Evolutionary conservation across 441 rosid species (phyloP), one percentile per base, ranked within the genome.

Genomic region (Erodium texanum): DNA sequence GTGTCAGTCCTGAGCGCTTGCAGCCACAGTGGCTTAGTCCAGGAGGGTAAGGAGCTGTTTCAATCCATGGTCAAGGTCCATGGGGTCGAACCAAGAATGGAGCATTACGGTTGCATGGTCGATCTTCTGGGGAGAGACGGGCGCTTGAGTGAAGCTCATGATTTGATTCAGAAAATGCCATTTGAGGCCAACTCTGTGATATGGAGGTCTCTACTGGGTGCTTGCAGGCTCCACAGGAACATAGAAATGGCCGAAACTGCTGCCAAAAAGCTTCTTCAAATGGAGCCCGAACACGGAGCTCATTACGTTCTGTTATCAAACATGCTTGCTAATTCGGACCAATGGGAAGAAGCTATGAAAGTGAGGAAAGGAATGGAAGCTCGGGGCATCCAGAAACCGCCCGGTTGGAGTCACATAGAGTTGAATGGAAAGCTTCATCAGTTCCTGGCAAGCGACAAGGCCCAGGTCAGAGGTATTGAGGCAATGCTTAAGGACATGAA

Each of bases 21-120:
- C 71, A 77, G 83, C 36, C 83, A 68, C 66, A 54, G 73, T 54
- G 75, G 81, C 24, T 62, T 77, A 2, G 71, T 75, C 24, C 65
- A 72, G 11, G 79, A 75, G 29, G 83, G 83, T 11, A 66, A 67
- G 70, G 19, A 68, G 59, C 24, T 77, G 38, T 77, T 77, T 62
- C 36, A 68, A 66, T 77, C 68, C n/a, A 77, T 73, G 76, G 45
- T 24, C 43, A 16, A 75, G 66, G 65, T 38, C 19, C 66, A 70
- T 32, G 66, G 72, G 36, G 36, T 77, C 12, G 45, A 70, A 61
- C 81, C 72, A 4, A 38, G 50, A 11, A 72, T 68, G 83, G 77
- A 77, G 32, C 83, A 77, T 69, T 80, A 75, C 34, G 73, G 79
- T 48, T 77, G 83, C 71, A 70, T 80, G 83, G 83, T 75, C 27